Evolutionary conservation across 148 eudicot genomes (phyloP).

Genomic region (Amaranthus palmeri): DNA sequence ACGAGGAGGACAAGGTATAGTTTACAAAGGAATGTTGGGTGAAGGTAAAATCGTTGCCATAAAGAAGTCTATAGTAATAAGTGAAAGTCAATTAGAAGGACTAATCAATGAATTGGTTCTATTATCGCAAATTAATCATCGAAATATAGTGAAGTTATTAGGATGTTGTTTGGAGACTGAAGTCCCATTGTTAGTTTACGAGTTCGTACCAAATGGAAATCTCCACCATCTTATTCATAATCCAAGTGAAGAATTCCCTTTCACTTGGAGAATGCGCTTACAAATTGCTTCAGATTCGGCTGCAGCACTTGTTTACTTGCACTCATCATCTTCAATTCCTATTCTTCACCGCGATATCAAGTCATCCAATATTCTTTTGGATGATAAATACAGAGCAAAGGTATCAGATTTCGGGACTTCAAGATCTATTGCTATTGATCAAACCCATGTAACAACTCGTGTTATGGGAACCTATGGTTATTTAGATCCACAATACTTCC

Average conservation of each 20-base stretch:
- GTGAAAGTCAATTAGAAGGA: constrained; percentile 20
- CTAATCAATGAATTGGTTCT: constrained; percentile 38
- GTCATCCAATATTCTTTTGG: constrained; percentile 34
- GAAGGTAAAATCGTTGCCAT: constrained; percentile 37
- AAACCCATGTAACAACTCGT: constrained; percentile 17
- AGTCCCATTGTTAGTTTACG: constrained; percentile 13
- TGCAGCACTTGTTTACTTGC: constrained; percentile 30
- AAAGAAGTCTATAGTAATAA: constrained; percentile 27
- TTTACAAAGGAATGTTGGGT: constrained; percentile 6
- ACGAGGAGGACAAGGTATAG: constrained; percentile 35
- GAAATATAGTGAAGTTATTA: constrained; percentile 34
- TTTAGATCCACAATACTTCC: constrained; percentile 25
- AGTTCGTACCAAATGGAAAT: constrained; percentile 29
- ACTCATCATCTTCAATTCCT: constrained; percentile 26
- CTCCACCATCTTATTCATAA: constrained; percentile 28
- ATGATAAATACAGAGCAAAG: constrained; percentile 18
- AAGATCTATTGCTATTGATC: constrained; percentile 13
- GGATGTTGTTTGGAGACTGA: constrained; percentile 4
- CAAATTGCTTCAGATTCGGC: constrained; percentile 34
- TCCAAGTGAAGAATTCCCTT: constrained; percentile 24
- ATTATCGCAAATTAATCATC: constrained; percentile 33
- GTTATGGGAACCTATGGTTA: constrained; percentile 23
- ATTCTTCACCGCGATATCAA: constrained; percentile 38
- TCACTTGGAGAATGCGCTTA: constrained; percentile 34
- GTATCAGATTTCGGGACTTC: constrained; percentile 21